A percentile compares a stretch with the other conserved stretches of the same genome.
phyloP scores from a whole-genome alignment of 1,284 basidiomycete species.

The Rhodotorula sp. region DNA sequence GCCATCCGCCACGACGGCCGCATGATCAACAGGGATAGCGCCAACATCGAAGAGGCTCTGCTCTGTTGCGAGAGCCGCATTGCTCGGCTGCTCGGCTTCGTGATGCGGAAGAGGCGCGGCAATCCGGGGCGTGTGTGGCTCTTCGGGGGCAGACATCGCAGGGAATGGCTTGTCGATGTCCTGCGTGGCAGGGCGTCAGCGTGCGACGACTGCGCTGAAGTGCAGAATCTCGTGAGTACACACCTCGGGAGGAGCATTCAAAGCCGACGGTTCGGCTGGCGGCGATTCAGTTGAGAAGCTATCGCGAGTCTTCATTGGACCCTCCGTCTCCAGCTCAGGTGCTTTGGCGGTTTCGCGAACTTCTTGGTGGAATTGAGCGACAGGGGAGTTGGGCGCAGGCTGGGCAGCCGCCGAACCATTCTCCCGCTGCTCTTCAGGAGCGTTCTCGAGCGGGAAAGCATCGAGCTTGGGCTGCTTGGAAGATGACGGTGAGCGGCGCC shows the following conservation, averaged over 20 bases:
- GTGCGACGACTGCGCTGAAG: not conserved
- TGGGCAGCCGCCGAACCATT: not conserved
- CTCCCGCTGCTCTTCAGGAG: not conserved
- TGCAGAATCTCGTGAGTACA: too few species aligned
- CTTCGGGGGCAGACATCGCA: too few species aligned
- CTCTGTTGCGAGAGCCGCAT: not conserved
- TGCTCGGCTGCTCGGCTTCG: conserved; percentile 1
- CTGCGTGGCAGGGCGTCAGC: not conserved
- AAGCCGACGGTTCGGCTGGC: not conserved
- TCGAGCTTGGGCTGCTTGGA: not conserved
- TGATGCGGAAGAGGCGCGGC: conserved; percentile 15
- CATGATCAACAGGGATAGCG: conserved; percentile 1
- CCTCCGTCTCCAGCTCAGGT: not conserved
- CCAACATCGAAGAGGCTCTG: not conserved
- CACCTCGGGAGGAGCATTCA: conserved; percentile 19
- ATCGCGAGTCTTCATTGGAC: not conserved
- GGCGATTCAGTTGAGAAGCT: not conserved
- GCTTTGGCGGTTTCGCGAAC: not conserved
- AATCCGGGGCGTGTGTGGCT: not conserved
- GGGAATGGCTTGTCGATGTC: conserved; percentile 11
- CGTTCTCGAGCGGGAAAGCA: conserved; percentile 1
- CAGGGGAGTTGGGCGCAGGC: too few species aligned
- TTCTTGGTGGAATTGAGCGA: too few species aligned
- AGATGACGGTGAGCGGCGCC: too few species aligned
- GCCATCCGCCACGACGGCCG: not conserved